Base-by-base conservation (phyloP, 192 early-diverging fungal species). In the Coemansia sp. region DNA sequence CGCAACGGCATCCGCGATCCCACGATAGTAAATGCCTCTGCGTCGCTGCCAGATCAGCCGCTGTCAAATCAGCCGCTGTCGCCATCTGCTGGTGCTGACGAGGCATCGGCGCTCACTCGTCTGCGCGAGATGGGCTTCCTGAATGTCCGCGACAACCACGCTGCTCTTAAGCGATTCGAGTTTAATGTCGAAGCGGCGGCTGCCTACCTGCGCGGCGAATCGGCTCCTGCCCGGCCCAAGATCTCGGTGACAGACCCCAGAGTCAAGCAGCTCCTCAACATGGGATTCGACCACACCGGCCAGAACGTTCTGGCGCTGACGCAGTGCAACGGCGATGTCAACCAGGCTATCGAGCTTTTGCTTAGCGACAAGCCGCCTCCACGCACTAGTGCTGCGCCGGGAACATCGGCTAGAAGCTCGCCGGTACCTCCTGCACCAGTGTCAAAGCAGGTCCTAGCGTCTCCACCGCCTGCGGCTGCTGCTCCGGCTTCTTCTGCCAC, bases 61-160 rank as follows among this genome's bases (percentile, higher is more conserved):
- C 55, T 60, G 39, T 73, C 62, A 3, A 28, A 43, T 1, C 63
- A 14, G 47, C 63, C 73, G 4, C 55, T 60, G 39, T 73, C 62
- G 61, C 74, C 64, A 59, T 53, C 70, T 2, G 50, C 23, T 23
- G 63, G 62, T 3, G 6, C 44, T 1, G 68, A 64, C 64, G 72
- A 84, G 66, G 85, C 82, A 3, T 39, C 52, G 33, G 76, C 79
- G 23, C 67, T 85, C 39, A 84, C 75, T 1, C 70, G 82, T 35
- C 70, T 91, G 47, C 87, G 74, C 7, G 86, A 88, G 52, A 91
- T 96, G 93, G 96, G 96, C n/a, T 98, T 98, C 75, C 80, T 71
- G 8, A 91, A 96, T 68, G 85, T 89, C 39, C 75, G 82, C 14
- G 74, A 82, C 59, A 91, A 88, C 79, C 82, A 88, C 6, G 78